Conservation (phyloP, 2,329 filamentous ascomycete species). For the Venturiaceae sp. region DNA sequence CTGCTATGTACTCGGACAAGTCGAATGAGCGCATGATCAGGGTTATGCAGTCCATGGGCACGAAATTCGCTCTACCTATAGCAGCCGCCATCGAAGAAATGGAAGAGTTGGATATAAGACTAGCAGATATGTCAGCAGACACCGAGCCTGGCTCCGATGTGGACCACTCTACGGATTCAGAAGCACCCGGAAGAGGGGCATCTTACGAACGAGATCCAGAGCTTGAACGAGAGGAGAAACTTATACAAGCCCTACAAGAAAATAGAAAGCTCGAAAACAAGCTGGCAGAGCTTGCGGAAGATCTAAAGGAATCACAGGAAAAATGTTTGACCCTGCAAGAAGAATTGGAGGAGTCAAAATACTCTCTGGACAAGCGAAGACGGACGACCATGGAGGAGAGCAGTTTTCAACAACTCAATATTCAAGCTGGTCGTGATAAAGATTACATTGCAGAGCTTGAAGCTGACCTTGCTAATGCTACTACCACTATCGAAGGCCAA, state of each 20-base stretch:
- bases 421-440: slow-evolving; percentile 24
- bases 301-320: slow-evolving; percentile 30
- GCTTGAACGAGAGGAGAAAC: slow-evolving; percentile 39
- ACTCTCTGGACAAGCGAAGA: slow-evolving; percentile 33
- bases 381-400: slow-evolving; percentile 29
- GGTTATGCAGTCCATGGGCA: slow-evolving; percentile 26
- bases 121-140: slow-evolving; percentile 8
- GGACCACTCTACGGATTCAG: slow-evolving; percentile 1
- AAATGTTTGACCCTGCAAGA: slow-evolving; percentile 36
- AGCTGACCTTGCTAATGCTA: slow-evolving; percentile 33
- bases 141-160: slow-evolving; percentile 4
- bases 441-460: slow-evolving; percentile 42
- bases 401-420: slow-evolving; percentile 15
- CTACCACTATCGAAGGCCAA: slow-evolving; percentile 33
- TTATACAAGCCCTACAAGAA: slow-evolving; percentile 33
- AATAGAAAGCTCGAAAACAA: slow-evolving; percentile 14
- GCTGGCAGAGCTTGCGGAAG: slow-evolving; percentile 28
- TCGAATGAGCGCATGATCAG: slow-evolving; percentile 38
- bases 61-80: slow-evolving; percentile 25
- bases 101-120: slow-evolving; percentile 13
- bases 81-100: slow-evolving; percentile 30
- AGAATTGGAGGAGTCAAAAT: slow-evolving; percentile 35
- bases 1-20: slow-evolving; percentile 35
- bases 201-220: slow-evolving; percentile 30
- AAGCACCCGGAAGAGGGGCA: slow-evolving; percentile 11